Conservation (phyloP, 2,329 filamentous ascomycete genomes). For the Apiospora saccharicola region DNA sequence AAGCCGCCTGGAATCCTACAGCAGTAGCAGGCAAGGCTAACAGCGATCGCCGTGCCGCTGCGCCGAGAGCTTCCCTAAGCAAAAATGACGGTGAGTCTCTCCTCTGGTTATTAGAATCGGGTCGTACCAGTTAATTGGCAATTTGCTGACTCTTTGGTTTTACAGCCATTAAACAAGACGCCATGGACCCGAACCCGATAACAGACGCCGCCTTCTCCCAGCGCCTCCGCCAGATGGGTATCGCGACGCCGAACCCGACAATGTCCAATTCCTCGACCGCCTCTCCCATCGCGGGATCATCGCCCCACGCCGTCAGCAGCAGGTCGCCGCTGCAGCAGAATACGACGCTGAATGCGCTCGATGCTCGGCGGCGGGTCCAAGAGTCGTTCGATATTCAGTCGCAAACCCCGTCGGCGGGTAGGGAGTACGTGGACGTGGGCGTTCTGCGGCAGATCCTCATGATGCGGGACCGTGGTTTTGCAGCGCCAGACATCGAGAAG, state of each 20-base stretch:
- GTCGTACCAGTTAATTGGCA: too few species aligned
- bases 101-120: background rate
- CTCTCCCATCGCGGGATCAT: slow-evolving; percentile 25
- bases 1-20: background rate
- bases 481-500: slow-evolving; percentile 53
- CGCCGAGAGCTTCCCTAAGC: slow-evolving; percentile 34
- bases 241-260: slow-evolving; percentile 62
- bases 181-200: slow-evolving; percentile 49
- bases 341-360: slow-evolving; percentile 57
- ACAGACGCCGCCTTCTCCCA: slow-evolving; percentile 55
- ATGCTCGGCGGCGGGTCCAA: slow-evolving; percentile 55
- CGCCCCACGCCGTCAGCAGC: slow-evolving; percentile 31
- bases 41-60: background rate
- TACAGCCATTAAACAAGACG: slow-evolving; percentile 50
- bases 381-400: slow-evolving; percentile 53
- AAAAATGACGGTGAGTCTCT: slow-evolving; percentile 44
- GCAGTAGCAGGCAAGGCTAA: background rate
- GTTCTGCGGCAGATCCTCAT: slow-evolving; percentile 56
- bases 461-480: slow-evolving; percentile 50
- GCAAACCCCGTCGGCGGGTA: slow-evolving; percentile 49
- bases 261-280: slow-evolving; percentile 60
- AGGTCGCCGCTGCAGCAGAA: slow-evolving; percentile 45
- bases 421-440: slow-evolving; percentile 56
- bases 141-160: slow-evolving; percentile 19
- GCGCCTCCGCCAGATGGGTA: slow-evolving; percentile 62